Percentiles rank a stretch among this genome's conserved stretches.
Evolutionary conservation across 2,329 filamentous ascomycete genomes (phyloP).

Genomic region (Periconia sp.): DNA sequence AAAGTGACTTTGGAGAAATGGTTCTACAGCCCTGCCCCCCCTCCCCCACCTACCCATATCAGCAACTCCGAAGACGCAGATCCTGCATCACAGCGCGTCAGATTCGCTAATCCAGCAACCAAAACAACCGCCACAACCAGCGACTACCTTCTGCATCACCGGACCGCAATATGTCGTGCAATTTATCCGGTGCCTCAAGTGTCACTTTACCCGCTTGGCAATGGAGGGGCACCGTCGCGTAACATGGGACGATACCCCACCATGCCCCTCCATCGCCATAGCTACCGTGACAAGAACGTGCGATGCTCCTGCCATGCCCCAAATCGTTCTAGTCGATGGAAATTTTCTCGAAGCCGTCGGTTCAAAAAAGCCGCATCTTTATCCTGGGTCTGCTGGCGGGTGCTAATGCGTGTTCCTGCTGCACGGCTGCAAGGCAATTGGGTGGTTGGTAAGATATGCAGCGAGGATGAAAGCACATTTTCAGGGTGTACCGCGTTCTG

Average conservation of each 20-base stretch:
- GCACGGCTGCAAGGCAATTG: too few relatives aligned
- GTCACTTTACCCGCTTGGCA: conserved; percentile 25
- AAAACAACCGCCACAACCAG: conserved; percentile 5
- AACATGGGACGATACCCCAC: too few relatives aligned
- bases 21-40: background rate
- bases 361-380: conserved; percentile 1
- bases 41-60: conserved; percentile 7
- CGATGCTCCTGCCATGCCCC: background rate
- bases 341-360: conserved; percentile 1
- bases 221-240: conserved; percentile 14
- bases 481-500: too few relatives aligned
- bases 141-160: background rate
- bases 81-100: background rate
- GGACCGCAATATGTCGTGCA: too few relatives aligned
- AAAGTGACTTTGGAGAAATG: background rate
- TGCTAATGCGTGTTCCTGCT: too few relatives aligned
- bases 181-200: conserved; percentile 27
- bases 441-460: too few relatives aligned
- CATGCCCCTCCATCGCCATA: conserved; percentile 4
- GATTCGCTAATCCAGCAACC: background rate
- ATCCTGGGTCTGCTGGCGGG: conserved; percentile 2
- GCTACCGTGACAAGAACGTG: background rate
- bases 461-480: too few relatives aligned
- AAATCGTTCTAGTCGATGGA: background rate
- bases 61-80: background rate